Evolutionary conservation across 2,329 filamentous ascomycete genomes (phyloP).

Genomic region (Penicillium sp.): DNA sequence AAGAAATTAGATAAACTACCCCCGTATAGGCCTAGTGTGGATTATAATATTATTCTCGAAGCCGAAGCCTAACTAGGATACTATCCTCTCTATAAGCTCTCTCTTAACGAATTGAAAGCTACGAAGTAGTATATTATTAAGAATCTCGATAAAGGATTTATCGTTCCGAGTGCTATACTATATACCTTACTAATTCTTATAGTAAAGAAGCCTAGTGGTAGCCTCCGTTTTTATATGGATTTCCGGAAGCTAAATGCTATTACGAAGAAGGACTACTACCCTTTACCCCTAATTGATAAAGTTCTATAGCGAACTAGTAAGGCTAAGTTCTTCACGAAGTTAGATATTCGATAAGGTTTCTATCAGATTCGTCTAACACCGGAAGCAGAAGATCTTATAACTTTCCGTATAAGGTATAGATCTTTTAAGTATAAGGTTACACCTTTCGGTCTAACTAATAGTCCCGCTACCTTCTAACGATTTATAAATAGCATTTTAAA

Average conservation of each 20-base stretch:
- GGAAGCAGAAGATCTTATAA: background rate
- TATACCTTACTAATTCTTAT: background rate
- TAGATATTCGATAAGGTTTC: background rate
- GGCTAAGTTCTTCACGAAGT: background rate
- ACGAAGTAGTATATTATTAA: background rate
- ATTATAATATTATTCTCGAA: background rate
- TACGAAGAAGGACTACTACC: background rate
- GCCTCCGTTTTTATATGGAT: background rate
- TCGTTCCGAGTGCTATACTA: fast-evolving
- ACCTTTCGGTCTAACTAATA: too few relatives aligned
- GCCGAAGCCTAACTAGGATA: background rate
- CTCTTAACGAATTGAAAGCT: fast-evolving
- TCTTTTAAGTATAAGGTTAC: background rate
- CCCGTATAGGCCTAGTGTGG: fast-evolving
- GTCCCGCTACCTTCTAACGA: too few relatives aligned
- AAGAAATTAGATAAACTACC: background rate
- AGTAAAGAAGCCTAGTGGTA: background rate
- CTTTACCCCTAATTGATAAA: background rate
- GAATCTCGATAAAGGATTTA: background rate
- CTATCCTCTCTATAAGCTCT: background rate
- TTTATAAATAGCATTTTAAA: too few relatives aligned
- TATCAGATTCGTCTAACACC: background rate
- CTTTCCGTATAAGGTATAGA: background rate
- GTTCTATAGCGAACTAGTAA: background rate
- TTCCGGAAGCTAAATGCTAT: background rate